phyloP scores from a whole-genome alignment of 768 basidiomycete species.

The Phanerodontia chrysosporium region DNA sequence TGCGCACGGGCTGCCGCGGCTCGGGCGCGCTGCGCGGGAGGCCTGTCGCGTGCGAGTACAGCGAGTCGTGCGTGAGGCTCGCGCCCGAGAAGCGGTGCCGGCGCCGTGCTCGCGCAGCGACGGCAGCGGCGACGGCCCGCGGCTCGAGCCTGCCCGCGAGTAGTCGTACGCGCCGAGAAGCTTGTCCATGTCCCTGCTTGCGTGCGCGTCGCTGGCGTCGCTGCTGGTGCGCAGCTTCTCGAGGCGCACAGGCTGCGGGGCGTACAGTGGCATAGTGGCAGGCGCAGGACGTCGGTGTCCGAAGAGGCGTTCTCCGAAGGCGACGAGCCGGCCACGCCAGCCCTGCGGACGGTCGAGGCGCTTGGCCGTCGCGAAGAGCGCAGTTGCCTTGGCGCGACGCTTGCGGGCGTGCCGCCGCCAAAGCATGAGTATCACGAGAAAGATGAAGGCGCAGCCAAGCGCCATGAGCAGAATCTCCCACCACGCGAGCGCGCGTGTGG shows the following conservation, averaged over 20 bases:
- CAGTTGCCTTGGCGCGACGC: slow-evolving; percentile 63
- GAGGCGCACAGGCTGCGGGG: slow-evolving; percentile 35
- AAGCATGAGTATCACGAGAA: slow-evolving; percentile 57
- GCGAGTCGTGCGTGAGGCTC: slow-evolving; percentile 42
- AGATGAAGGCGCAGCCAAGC: slow-evolving; percentile 76
- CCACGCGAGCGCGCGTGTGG: slow-evolving; percentile 51
- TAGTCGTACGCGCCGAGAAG: slow-evolving; percentile 45
- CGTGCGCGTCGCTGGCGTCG: slow-evolving; percentile 48
- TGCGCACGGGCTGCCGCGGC: slow-evolving; percentile 68
- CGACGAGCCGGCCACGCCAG: slow-evolving; percentile 55
- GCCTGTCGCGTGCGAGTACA: slow-evolving; percentile 72
- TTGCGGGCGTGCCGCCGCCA: slow-evolving; percentile 71
- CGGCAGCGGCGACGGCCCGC: slow-evolving; percentile 40
- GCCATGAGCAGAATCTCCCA: slow-evolving; percentile 86
- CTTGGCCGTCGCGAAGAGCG: slow-evolving; percentile 58
- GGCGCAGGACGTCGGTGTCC: slow-evolving; percentile 35
- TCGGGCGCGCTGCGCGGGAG: slow-evolving; percentile 56
- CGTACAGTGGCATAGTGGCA: slow-evolving; percentile 6
- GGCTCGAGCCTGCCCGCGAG: slow-evolving; percentile 36
- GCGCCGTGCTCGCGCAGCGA: slow-evolving; percentile 25
- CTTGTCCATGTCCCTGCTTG: slow-evolving; percentile 47
- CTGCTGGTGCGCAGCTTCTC: slow-evolving; percentile 41
- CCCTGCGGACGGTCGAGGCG: slow-evolving; percentile 40
- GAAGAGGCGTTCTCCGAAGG: slow-evolving; percentile 58
- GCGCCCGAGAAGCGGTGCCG: slow-evolving; percentile 25